Evolutionary conservation across 176 grass and related monocot genomes (phyloP).

Genomic region (Oryza australiensis): DNA sequence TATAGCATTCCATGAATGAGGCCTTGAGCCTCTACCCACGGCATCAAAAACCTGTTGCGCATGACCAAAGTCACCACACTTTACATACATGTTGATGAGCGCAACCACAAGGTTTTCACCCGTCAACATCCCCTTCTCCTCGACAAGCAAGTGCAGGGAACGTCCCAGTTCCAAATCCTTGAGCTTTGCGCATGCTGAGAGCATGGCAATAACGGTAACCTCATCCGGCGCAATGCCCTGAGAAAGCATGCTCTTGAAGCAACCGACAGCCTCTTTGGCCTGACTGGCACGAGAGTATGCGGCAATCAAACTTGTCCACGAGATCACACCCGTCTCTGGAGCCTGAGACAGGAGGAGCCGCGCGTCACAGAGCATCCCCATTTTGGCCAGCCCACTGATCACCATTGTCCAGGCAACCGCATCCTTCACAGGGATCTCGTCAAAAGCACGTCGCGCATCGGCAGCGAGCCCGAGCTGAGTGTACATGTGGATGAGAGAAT

Average conservation of each 20-base stretch:
- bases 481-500: constrained; percentile 69
- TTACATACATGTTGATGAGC: constrained; percentile 74
- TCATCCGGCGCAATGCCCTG: constrained; percentile 41
- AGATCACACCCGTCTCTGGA: constrained; percentile 60
- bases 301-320: constrained; percentile 66
- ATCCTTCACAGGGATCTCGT: constrained; percentile 40
- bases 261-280: constrained; percentile 38
- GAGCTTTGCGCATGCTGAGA: constrained; percentile 51
- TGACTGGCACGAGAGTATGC: constrained; percentile 43
- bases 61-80: constrained; percentile 53
- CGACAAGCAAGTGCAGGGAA: constrained; percentile 50
- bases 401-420: constrained; percentile 58
- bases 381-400: constrained; percentile 54
- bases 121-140: constrained; percentile 37
- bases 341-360: constrained; percentile 40
- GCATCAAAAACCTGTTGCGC: constrained; percentile 56
- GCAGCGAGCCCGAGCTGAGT: constrained; percentile 30
- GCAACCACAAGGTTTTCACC: constrained; percentile 53
- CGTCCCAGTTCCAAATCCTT: constrained; percentile 55
- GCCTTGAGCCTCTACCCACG: constrained; percentile 32
- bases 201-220: constrained; percentile 40
- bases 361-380: constrained; percentile 44
- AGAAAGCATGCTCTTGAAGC: constrained; percentile 61
- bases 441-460: constrained; percentile 47
- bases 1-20: constrained; percentile 73